These are phyloP conservation scores for Aureoboletus auriporus DNA, from an alignment of 768 basidiomycete genomes.

Conservation along the genomic window DNA sequence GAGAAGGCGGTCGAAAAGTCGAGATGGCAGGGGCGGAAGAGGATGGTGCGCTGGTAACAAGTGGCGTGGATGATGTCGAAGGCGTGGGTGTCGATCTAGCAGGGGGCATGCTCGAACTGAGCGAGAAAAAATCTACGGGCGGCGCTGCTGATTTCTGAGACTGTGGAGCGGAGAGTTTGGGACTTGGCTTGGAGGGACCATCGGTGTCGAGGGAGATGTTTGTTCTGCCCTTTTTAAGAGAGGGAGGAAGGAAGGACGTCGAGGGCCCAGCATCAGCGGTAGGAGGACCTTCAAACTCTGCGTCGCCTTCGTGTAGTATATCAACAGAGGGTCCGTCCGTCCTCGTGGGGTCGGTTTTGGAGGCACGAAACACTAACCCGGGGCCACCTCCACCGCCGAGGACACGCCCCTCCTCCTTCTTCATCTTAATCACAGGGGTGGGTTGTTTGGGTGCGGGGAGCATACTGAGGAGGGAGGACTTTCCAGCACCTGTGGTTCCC, in stretches of 20 bases:
- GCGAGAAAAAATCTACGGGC: slow-evolving; percentile 63
- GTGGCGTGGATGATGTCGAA: slow-evolving; percentile 1
- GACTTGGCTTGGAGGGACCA: slow-evolving; percentile 8
- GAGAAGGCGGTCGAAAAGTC: slow-evolving; percentile 68
- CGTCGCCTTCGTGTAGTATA: slow-evolving; percentile 15
- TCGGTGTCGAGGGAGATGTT: slow-evolving; percentile 53
- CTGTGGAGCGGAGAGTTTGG: background rate
- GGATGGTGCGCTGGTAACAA: slow-evolving; percentile 43
- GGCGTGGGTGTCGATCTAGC: slow-evolving; percentile 4
- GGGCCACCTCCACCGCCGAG: slow-evolving; percentile 62
- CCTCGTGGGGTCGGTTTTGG: slow-evolving; percentile 19
- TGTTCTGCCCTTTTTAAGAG: slow-evolving; percentile 53
- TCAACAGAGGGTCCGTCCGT: slow-evolving; percentile 20
- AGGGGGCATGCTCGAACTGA: slow-evolving; percentile 36
- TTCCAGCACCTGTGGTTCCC: slow-evolving; percentile 43
- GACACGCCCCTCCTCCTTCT: slow-evolving; percentile 47
- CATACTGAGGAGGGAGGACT: slow-evolving; percentile 66
- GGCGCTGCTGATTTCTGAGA: slow-evolving; percentile 27
- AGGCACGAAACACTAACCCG: slow-evolving; percentile 55
- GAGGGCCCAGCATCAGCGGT: slow-evolving; percentile 18
- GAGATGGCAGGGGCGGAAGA: slow-evolving; percentile 70
- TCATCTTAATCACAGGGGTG: slow-evolving; percentile 32
- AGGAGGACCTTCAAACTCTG: background rate
- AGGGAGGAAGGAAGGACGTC: slow-evolving; percentile 55
- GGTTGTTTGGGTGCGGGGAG: slow-evolving; percentile 67